These are phyloP conservation scores for Globisporangium solare DNA, from an alignment of 352 stramenopile genomes.

Conservation along the genomic window DNA sequence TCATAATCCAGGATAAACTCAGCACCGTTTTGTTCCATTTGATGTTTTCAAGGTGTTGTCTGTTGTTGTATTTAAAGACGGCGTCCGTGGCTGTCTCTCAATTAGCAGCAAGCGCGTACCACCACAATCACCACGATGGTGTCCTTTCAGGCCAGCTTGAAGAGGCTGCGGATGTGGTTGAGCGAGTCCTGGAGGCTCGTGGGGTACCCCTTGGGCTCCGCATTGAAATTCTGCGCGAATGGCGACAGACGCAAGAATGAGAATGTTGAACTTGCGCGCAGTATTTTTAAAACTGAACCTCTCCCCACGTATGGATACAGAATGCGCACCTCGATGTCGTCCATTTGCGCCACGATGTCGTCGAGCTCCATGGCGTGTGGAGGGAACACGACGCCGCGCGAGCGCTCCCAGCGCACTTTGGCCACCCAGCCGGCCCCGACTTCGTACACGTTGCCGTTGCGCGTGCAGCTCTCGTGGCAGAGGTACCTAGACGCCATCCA, in stretches of 20 bases:
- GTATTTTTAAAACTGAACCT: background rate
- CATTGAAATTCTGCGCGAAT: conserved; percentile 46
- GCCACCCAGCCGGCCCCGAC: conserved; percentile 78
- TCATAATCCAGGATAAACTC: too few species aligned
- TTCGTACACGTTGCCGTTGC: conserved; percentile 76
- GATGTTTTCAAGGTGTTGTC: too few species aligned
- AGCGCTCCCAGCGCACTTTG: conserved; percentile 73
- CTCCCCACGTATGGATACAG: background rate
- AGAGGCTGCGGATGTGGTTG: conserved; percentile 31
- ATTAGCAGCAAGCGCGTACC: too few species aligned
- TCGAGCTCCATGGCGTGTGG: conserved; percentile 44
- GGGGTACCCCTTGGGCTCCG: conserved; percentile 48
- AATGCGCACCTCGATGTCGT: conserved; percentile 50
- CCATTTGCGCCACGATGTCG: conserved; percentile 40
- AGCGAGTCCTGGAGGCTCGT: conserved; percentile 60
- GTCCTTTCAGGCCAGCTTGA: conserved; percentile 15
- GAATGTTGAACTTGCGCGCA: background rate
- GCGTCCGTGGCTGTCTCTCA: too few species aligned
- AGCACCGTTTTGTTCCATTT: too few species aligned
- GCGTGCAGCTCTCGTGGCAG: conserved; percentile 72
- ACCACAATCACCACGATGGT: background rate
- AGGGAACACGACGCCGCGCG: conserved; percentile 49
- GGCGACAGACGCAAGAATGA: background rate
- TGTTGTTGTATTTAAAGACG: too few species aligned
- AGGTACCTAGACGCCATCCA: conserved; percentile 41